Percentiles rank a stretch among this genome's conserved stretches.
phyloP scores from a whole-genome alignment of 345 rosid genomes.

The Carallia pectinifolia region DNA sequence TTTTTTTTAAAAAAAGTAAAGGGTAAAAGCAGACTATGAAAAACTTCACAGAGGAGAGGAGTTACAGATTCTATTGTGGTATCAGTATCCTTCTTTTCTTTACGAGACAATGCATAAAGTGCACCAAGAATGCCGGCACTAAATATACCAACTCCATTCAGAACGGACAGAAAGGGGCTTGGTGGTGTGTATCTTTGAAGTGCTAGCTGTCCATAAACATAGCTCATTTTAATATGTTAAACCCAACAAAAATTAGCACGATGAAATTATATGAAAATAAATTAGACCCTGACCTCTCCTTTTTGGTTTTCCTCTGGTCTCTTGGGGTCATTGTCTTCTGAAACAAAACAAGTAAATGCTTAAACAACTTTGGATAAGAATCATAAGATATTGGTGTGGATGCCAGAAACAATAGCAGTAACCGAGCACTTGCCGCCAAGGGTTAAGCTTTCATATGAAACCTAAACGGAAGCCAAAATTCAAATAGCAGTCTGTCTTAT shows the following conservation, averaged over 20 bases:
- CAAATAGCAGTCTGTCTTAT: neutral
- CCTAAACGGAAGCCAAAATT: neutral
- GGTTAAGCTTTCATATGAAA: neutral
- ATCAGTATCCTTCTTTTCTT: constrained; percentile 54
- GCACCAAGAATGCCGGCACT: constrained; percentile 78
- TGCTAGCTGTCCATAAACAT: constrained; percentile 41
- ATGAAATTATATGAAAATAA: constrained; percentile 18
- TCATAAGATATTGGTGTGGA: neutral
- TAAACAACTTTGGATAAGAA: constrained; percentile 11
- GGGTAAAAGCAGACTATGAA: neutral
- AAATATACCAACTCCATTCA: constrained; percentile 77
- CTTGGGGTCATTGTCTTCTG: constrained; percentile 47
- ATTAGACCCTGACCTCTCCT: constrained; percentile 48
- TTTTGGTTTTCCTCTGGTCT: constrained; percentile 33
- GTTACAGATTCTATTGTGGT: constrained; percentile 70
- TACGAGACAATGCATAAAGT: constrained; percentile 67
- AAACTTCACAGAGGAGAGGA: neutral
- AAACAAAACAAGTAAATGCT: constrained; percentile 24
- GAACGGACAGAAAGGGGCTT: constrained; percentile 60
- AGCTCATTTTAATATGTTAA: constrained; percentile 9
- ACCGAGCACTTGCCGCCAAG: no score
- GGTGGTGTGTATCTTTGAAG: constrained; percentile 38
- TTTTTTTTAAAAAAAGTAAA: neutral
- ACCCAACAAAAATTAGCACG: neutral
- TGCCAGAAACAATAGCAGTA: neutral